These are phyloP conservation scores for Pichia californica DNA, from an alignment of 805 yeast genomes.

Conservation along the genomic window DNA sequence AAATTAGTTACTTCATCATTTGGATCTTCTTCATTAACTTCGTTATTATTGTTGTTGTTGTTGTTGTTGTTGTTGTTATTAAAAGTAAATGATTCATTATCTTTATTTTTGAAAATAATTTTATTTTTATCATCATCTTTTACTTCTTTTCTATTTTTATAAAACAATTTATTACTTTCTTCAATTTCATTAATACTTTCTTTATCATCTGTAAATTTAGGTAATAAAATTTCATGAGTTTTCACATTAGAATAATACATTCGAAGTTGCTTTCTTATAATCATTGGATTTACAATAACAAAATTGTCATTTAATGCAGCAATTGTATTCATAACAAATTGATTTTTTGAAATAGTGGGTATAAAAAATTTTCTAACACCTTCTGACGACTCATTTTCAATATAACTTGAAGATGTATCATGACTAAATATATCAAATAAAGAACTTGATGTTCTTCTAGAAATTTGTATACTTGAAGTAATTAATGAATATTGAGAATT, in stretches of 20 bases:
- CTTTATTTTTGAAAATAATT: too few relatives aligned
- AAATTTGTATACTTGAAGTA: background rate
- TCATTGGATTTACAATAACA: constrained; percentile 9
- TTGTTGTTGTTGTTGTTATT: background rate
- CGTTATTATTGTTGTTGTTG: background rate
- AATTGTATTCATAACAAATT: constrained; percentile 45
- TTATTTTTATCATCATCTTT: background rate
- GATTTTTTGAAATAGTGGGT: constrained; percentile 30
- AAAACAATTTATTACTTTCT: too few relatives aligned
- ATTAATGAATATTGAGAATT: background rate
- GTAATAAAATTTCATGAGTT: background rate
- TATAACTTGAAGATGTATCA: background rate
- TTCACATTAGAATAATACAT: background rate
- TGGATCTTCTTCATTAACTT: background rate
- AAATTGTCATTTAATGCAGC: constrained; percentile 35
- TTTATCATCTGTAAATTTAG: background rate
- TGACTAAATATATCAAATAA: background rate
- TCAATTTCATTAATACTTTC: too few relatives aligned
- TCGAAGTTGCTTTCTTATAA: background rate
- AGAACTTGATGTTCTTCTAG: background rate
- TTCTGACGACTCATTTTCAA: background rate
- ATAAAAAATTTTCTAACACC: background rate
- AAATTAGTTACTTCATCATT: background rate
- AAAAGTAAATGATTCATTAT: too few relatives aligned
- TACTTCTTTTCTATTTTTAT: too few relatives aligned